These are phyloP conservation scores for Fomitopsis serialis DNA, from an alignment of 768 basidiomycete genomes.

Conservation along the genomic window DNA sequence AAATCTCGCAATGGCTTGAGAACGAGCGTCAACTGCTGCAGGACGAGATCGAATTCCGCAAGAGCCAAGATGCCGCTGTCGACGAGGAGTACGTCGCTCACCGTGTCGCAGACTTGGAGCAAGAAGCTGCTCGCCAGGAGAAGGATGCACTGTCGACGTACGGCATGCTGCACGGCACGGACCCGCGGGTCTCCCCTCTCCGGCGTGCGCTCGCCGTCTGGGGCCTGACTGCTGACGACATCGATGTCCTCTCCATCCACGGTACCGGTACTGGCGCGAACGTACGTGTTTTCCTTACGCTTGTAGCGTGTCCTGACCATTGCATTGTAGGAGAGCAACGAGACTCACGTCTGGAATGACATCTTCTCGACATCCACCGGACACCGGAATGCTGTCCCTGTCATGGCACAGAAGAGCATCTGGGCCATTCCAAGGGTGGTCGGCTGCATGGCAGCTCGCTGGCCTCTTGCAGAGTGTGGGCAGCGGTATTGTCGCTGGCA, in stretches of 20 bases:
- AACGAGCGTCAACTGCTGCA: conserved; percentile 85
- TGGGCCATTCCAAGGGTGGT: conserved; percentile 99
- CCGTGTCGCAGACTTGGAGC: conserved; percentile 80
- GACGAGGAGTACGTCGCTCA: conserved; percentile 70
- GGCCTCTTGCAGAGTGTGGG: conserved; percentile 84
- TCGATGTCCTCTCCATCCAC: conserved; percentile 86
- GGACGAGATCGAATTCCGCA: conserved; percentile 65
- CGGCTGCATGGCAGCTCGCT: conserved; percentile 96
- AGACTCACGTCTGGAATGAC: conserved; percentile 95
- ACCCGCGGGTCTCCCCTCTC: conserved; percentile 83
- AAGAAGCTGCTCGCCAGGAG: conserved; percentile 88
- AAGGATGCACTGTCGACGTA: conserved; percentile 89
- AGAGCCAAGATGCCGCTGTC: conserved; percentile 41
- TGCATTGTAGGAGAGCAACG: conserved; percentile 79
- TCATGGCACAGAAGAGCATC: conserved; percentile 96
- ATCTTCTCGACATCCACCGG: conserved; percentile 87
- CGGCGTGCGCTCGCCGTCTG: conserved; percentile 95
- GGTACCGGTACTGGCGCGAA: conserved; percentile 87
- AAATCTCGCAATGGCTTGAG: conserved; percentile 91
- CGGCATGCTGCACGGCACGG: conserved; percentile 89
- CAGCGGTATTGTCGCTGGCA: conserved; percentile 88
- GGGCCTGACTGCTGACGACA: conserved; percentile 90
- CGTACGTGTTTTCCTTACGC: conserved; percentile 28
- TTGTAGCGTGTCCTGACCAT: conserved; percentile 6
- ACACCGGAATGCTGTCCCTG: conserved; percentile 91